Conservation (phyloP, 176 grass and related monocot species). For the Cocos nucifera region DNA sequence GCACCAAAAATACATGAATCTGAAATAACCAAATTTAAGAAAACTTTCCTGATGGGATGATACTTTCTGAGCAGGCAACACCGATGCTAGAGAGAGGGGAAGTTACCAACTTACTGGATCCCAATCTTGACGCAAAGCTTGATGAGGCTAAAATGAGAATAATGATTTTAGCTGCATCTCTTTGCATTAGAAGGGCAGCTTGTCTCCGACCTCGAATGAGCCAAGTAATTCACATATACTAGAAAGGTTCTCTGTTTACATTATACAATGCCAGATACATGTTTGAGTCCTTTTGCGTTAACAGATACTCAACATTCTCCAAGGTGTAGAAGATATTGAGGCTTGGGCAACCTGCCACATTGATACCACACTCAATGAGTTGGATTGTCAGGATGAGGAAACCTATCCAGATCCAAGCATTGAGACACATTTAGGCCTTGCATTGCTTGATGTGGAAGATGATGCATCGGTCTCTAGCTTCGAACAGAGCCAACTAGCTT, state of each 20-base stretch:
- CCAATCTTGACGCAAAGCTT: constrained; percentile 41
- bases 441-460: not conserved
- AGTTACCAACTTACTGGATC: constrained; percentile 56
- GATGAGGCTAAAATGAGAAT: constrained; percentile 42
- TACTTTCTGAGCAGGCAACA: constrained; percentile 37
- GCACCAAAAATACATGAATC: no score
- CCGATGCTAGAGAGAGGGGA: constrained; percentile 61
- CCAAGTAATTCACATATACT: constrained; percentile 24
- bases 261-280: no score
- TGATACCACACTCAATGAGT: constrained; percentile 10
- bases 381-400: constrained; percentile 7
- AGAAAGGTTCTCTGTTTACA: no score
- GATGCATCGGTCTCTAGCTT: not conserved
- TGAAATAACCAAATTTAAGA: no score
- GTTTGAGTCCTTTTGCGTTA: no score
- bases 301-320: constrained; percentile 51
- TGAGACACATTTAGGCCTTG: not conserved
- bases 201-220: constrained; percentile 59
- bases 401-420: constrained; percentile 1
- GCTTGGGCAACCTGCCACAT: constrained; percentile 14
- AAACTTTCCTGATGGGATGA: no score
- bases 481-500: not conserved
- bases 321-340: constrained; percentile 26
- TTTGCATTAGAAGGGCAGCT: constrained; percentile 64
- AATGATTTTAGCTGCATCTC: constrained; percentile 55